Evolutionary conservation across 169 alveolate genomes (phyloP).

Genomic region (Toxoplasma gondii): DNA sequence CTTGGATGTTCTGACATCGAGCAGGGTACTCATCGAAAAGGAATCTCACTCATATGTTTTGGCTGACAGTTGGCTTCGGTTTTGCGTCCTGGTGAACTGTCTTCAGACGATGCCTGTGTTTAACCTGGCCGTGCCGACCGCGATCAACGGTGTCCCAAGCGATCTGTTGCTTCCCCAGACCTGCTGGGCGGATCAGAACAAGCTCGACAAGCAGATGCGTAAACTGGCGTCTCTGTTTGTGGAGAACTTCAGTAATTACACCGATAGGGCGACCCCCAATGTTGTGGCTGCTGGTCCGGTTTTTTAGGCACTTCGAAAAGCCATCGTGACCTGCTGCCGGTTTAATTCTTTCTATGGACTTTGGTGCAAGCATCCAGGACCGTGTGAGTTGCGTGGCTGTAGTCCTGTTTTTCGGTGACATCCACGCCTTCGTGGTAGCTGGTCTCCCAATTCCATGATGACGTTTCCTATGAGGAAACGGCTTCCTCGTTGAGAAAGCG

Average conservation of each 20-base stretch:
- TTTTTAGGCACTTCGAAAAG: not conserved
- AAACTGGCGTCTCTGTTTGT: conserved; percentile 55
- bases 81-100: not conserved
- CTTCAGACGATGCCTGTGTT: conserved; percentile 41
- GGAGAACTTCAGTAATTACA: conserved; percentile 61
- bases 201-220: not conserved
- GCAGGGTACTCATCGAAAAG: too few relatives aligned
- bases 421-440: not conserved
- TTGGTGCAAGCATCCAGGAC: not conserved
- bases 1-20: too few relatives aligned
- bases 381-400: not conserved
- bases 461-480: not conserved
- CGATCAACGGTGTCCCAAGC: conserved; percentile 45
- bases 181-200: conserved; percentile 40
- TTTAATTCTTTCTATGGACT: not conserved
- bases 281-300: conserved; percentile 66
- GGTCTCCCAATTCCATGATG: not conserved
- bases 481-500: not conserved
- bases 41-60: not conserved
- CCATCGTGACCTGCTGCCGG: not conserved
- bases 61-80: not conserved
- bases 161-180: conserved; percentile 58
- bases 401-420: not conserved
- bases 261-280: conserved; percentile 49
- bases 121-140: conserved; percentile 53